Base-by-base conservation (phyloP, 306 rosid genomes). In the Ochetophila trinervis region DNA sequence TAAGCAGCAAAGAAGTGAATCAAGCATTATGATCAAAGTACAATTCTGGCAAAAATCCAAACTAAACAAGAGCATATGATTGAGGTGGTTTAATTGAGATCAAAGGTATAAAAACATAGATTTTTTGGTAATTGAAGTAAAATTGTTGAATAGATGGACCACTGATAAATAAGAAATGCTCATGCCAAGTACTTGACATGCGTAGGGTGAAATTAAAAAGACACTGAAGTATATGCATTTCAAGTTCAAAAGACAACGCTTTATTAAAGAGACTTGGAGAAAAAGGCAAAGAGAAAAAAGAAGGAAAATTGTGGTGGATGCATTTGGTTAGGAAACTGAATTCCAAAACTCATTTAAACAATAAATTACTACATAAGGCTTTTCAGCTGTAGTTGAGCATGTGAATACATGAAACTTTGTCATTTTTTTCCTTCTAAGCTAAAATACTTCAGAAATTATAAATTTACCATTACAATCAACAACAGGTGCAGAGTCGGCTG, bases 401-500 rank as follows among this genome's bases (percentile, higher is more conserved):
- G 11, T 50, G 19, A 16, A 16, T 16, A 49, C 2, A 49, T 14
- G 5, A 14, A 14, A 14, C 10, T 14, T 4, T 5, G 7, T 49
- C 53, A 14, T 49, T n/a, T 48, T 48, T 18, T 9, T 8, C 18
- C 14, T 37, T n/a, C 24, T 18, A 15, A 40, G 30, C 5, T 40
- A 20, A 36, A 13, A 11, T 7, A 20, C 4, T 18, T 20, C 20
- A 63, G 51, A 55, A 62, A 24, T n/a, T 57, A 63, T 36, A 1
- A 17, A 75, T 45, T 74, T 70, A 84, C 96, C 97, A 78, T 86
- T 88, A 45, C 94, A 84, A 64, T 91, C 96, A 19, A 88, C 90
- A 48, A 84, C 80, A 18, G 91, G 94, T 1, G 79, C 67, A 51
- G 64, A 69, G 48, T 80, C 86, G 14, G 71, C 49, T 56, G 75